These are phyloP conservation scores for Lycium barbarum DNA, from an alignment of 257 asterid genomes.

Conservation along the genomic window DNA sequence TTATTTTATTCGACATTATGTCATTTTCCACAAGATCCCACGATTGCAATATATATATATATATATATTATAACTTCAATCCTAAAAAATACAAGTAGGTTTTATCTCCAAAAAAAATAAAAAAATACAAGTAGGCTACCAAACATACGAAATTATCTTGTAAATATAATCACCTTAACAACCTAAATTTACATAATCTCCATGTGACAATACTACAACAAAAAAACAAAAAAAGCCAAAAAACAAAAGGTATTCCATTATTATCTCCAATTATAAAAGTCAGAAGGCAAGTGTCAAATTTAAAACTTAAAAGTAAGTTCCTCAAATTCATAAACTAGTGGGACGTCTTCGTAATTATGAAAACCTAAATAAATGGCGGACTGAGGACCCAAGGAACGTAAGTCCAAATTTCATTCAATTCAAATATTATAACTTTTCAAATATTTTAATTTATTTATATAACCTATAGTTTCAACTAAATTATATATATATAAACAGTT, in stretches of 20 bases:
- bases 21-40: neutral
- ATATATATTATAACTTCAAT: too few species aligned
- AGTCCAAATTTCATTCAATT: slow-evolving; percentile 17
- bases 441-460: neutral
- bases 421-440: slow-evolving; percentile 7
- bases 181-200: neutral
- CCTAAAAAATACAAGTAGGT: too few species aligned
- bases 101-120: too few species aligned
- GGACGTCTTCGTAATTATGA: neutral
- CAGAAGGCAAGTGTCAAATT: neutral
- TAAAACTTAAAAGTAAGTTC: neutral
- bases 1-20: rapidly evolving
- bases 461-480: neutral
- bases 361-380: slow-evolving; percentile 4
- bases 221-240: too few species aligned
- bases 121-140: too few species aligned
- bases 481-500: neutral
- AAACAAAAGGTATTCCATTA: neutral
- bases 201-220: neutral
- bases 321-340: neutral
- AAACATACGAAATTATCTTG: neutral
- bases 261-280: neutral
- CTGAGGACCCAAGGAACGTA: slow-evolving; percentile 10
- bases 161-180: neutral
- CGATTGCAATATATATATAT: neutral